Evolutionary conservation across 2,329 filamentous ascomycete genomes (phyloP), one percentile per base, ranked within the genome.

Genomic region (Drechslera avenae): DNA sequence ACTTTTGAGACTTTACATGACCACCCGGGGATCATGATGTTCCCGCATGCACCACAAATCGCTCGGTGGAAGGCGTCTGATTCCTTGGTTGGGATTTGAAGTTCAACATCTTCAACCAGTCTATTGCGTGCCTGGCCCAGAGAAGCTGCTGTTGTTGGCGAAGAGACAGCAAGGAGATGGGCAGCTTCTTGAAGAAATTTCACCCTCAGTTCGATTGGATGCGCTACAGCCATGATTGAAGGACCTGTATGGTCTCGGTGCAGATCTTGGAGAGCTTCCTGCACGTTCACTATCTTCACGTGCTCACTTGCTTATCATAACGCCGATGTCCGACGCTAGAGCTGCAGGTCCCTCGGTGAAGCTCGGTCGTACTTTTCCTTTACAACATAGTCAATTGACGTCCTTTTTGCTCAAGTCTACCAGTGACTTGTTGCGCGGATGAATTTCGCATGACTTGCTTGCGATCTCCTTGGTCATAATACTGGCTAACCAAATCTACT

Each of bases 21-120:
- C 63, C 66, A 68, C 46, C 73, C 73, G n/a, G 71, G 66, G 35
- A 76, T 52, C 57, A 76, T 58, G 5, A 66, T 40, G 42, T 60
- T 70, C 5, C 75, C 75, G 47, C 75, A 77, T 12, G 72, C 67
- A 35, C 65, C 62, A 50, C 75, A 77, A 12, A 68, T 49, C 8
- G 65, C 62, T 47, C 69, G 62, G 35, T 63, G 65, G 39, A 64
- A 60, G 32, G 66, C 59, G 46, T 70, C 66, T 46, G 49, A 55
- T 39, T 71, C 67, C 51, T 68, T 72, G 32, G 50, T 56, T 14
- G 64, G 31, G 16, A 60, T 43, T 28, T 63, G 57, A 9, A 67
- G 32, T 31, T 68, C 63, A 10, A 62, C 59, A 46, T 73, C 65
- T 32, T 66, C 59, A n/a, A 62, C 40, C 17, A 73, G 58, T 28